A percentile compares a stretch with the other conserved stretches of the same genome.
These are phyloP conservation scores for Suillus sp. DNA, from an alignment of 768 basidiomycete genomes.

Conservation along the genomic window DNA sequence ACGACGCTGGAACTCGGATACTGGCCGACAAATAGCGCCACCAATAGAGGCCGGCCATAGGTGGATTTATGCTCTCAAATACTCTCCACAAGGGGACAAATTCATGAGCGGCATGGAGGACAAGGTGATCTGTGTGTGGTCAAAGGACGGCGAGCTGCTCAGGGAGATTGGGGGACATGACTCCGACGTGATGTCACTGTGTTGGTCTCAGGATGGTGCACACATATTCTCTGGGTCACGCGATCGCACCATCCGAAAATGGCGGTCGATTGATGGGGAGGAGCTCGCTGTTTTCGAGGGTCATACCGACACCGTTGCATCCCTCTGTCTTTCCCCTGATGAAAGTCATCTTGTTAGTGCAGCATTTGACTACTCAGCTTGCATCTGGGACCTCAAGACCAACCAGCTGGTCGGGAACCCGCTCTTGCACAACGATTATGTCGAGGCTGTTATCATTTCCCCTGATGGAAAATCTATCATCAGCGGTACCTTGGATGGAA, in stretches of 20 bases:
- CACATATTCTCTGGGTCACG: background rate
- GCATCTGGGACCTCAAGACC: conserved; percentile 4
- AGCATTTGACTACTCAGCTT: background rate
- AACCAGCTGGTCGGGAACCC: conserved; percentile 29
- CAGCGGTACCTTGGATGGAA: conserved; percentile 77
- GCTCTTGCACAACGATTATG: conserved; percentile 78
- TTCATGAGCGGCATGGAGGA: background rate
- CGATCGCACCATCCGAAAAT: background rate
- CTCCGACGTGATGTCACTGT: rapidly evolving
- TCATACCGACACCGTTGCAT: rapidly evolving
- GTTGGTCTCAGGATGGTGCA: background rate
- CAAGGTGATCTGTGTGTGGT: background rate
- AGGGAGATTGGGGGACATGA: background rate
- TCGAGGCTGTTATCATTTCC: conserved; percentile 75
- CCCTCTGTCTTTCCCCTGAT: background rate
- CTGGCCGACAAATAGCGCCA: background rate
- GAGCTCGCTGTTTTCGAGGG: background rate
- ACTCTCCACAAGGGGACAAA: background rate
- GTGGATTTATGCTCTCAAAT: background rate
- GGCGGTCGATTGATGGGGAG: background rate
- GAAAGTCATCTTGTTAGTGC: background rate
- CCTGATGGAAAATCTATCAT: conserved; percentile 78
- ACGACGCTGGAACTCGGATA: conserved; percentile 17
- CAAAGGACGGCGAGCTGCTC: background rate
- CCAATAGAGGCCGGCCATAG: background rate